Base-by-base conservation (phyloP, 495 filamentous ascomycete genomes). In the Tuber magnatum region DNA sequence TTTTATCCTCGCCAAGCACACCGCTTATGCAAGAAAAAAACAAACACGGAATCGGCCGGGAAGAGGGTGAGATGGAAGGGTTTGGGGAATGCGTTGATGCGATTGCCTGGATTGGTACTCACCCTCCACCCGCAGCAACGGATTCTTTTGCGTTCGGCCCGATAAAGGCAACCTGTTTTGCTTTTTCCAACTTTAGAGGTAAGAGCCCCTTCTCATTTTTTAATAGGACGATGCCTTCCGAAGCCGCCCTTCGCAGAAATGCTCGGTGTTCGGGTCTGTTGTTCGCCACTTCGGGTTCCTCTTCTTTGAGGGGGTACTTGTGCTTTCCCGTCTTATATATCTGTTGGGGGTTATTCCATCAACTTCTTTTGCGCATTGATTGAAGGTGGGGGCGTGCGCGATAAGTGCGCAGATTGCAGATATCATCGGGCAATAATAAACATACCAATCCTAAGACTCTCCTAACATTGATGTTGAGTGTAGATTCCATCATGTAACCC, bases 181-280 rank as follows among this genome's bases (percentile, higher is more conserved):
- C 85, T 77, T 88, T 89, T 68, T 75, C 76, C 61, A 82, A 80
- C 71, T 87, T 88, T 24, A 94, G 83, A 2, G 92, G 92, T 9
- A 94, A 84, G 32, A 90, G 83, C 65, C 85, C 84, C n/a, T 85
- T 85, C 16, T 92, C 87, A 68, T 94, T 94, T 83, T 93, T 92
- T 73, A 94, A 84, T 16, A 94, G 86, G 12, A 93, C 91, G 38
- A 92, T 89, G 46, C 88, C 88, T 74, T 93, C 91, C 1, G 88
- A 86, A 18, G 90, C 92, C 65, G 91, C 87, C 46, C 87, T 85
- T 39, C 92, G 87, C 40, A 93, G 85, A n/a, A 91, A 84, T 71
- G 85, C 81, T 74, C 86, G 86, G 75, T 88, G 85, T 76, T 89
- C 84, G 2, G 86, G 84, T 4, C 86, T 84, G 74, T 89, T 86